A percentile compares a stretch with the other conserved stretches of the same genome.
phyloP scores from a whole-genome alignment of 345 rosid genomes.

The Brassica napus region Da-Ae NC_063442.1:763001-763500 shows the following conservation, averaged over 20 bases:
- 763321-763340: background rate
- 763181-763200: constrained; percentile 10
- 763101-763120: constrained; percentile 50
- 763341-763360: background rate
- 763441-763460: too few species aligned
- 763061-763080: constrained; percentile 48
- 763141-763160: constrained; percentile 53
- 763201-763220: constrained; percentile 1
- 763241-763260: constrained; percentile 2
- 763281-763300: constrained; percentile 4
- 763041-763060: constrained; percentile 53
- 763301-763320: constrained; percentile 4
- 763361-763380: too few species aligned
- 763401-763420: too few species aligned
- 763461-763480: too few species aligned
- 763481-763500: too few species aligned
- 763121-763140: constrained; percentile 53
- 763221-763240: background rate
- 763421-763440: too few species aligned
- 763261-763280: background rate
- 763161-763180: constrained; percentile 48
- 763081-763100: constrained; percentile 55
- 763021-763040: constrained; percentile 43
- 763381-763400: too few species aligned
- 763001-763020: constrained; percentile 41